Evolutionary conservation across 2,329 filamentous ascomycete species (phyloP).

Genomic region (Dichotomopilus funicola): DNA sequence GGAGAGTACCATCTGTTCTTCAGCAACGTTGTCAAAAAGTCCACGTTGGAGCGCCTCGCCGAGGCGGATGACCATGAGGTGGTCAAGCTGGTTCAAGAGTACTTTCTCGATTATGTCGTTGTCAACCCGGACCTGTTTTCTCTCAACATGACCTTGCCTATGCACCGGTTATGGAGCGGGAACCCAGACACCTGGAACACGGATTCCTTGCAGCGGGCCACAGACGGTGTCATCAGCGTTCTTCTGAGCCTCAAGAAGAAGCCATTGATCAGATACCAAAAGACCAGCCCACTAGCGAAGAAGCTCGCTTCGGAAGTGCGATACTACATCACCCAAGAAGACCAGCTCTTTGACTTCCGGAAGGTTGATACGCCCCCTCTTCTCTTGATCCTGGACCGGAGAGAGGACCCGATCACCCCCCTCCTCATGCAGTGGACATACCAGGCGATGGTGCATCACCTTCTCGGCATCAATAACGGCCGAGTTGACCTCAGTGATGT

Average conservation of each 20-base stretch:
- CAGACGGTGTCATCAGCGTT: conserved; percentile 79
- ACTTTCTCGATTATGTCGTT: conserved; percentile 93
- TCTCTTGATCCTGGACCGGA: conserved; percentile 78
- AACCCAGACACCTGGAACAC: conserved; percentile 85
- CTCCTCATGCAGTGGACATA: conserved; percentile 98
- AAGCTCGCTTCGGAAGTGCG: conserved; percentile 90
- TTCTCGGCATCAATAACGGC: conserved; percentile 92
- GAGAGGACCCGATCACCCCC: conserved; percentile 92
- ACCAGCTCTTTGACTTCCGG: conserved; percentile 92
- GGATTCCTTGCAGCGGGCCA: conserved; percentile 77
- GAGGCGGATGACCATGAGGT: conserved; percentile 98
- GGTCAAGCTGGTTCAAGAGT: conserved; percentile 87
- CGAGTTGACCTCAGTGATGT: conserved; percentile 81
- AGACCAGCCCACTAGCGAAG: conserved; percentile 81
- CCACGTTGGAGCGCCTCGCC: conserved; percentile 82
- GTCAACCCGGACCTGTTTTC: conserved; percentile 92
- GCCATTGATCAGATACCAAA: conserved; percentile 87
- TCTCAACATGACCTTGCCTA: conserved; percentile 64
- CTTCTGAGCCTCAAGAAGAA: conserved; percentile 93
- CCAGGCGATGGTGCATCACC: conserved; percentile 98
- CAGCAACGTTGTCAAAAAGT: conserved; percentile 97
- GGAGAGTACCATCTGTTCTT: conserved; percentile 97
- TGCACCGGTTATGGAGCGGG: conserved; percentile 72
- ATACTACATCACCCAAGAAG: conserved; percentile 90
- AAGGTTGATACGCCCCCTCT: conserved; percentile 93